Evolutionary conservation across 2,329 filamentous ascomycete species (phyloP), one percentile per base, ranked within the genome.

Genomic region (Tolypocladium cylindrosporum): DNA sequence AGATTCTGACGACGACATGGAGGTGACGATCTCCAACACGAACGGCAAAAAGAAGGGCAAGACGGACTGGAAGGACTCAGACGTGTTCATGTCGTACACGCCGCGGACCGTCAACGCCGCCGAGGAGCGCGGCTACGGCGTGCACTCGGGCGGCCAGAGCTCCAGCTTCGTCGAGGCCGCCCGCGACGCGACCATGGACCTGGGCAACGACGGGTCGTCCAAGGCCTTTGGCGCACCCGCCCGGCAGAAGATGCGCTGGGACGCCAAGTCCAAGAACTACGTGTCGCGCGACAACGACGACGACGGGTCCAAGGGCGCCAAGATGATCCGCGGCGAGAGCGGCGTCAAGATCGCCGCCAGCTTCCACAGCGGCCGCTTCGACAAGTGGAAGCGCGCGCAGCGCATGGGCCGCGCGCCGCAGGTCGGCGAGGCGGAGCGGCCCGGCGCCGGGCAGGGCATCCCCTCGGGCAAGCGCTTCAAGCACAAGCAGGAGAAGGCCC

Each of bases 81-180:
- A 97, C 51, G 85, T 94, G 65, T 99, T 95, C 84, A 97, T 99
- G 91, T 89, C 90, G 11, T 99, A 99, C 79, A 90, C 85, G 1
- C 94, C 94, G 0, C 87, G 89, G 61, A 86, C 85, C 48, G 82
- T 84, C 65, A 94, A 93, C 71, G 79, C 88, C 5, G 90, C 88
- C 56, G 93, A 97, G 74, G 91, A 97, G 69, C 88, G 90, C 57
- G 94, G 87, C 14, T 99, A 99, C 74, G 91, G 92, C 62, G 91
- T 99, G 21, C 90, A 95, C 72, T 89, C 90, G 0, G 91, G 91
- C 55, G 85, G 83, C 6, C 87, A 88, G 58, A 81, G 79, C 65
- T 79, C 82, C 57, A 92, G 88, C 73, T 99, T 99, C 75, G 82
- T 95, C 53, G 86, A 91, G 67, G 90, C 90, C 8, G 93, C 95